Conservation (phyloP, 768 basidiomycete genomes). For the Hygrophoropsis aurantiaca region DNA sequence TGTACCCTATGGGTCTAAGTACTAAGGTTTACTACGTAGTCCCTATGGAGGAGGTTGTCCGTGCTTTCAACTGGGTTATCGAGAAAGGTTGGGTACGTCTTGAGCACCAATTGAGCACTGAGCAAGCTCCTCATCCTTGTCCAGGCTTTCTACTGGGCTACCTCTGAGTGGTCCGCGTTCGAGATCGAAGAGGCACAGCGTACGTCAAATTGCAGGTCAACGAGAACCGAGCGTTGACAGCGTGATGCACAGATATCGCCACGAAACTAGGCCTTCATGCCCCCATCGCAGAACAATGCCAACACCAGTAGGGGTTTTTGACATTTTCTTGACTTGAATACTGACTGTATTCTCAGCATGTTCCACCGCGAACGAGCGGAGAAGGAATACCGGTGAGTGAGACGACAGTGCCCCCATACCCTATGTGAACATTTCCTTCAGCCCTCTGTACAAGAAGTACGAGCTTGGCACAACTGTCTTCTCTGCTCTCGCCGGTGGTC, state of each 20-base stretch:
- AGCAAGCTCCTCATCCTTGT: background rate
- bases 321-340: background rate
- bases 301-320: constrained; percentile 53
- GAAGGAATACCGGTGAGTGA: constrained; percentile 64
- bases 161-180: constrained; percentile 74
- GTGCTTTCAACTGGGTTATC: constrained; percentile 79
- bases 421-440: constrained; percentile 18
- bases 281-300: constrained; percentile 78
- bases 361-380: constrained; percentile 79
- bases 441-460: constrained; percentile 68
- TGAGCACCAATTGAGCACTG: no score
- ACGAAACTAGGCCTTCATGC: constrained; percentile 61
- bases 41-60: constrained; percentile 76
- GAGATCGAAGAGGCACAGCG: constrained; percentile 69
- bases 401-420: background rate
- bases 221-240: no score
- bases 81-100: constrained; percentile 63
- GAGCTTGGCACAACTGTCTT: constrained; percentile 69
- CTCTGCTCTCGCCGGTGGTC: constrained; percentile 70
- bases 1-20: background rate
- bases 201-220: constrained; percentile 32
- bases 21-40: constrained; percentile 27
- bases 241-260: constrained; percentile 75
- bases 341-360: constrained; percentile 46
- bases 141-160: constrained; percentile 70